Conservation (phyloP, 2,329 filamentous ascomycete species). For the Ascochyta clinopodiicola region DNA sequence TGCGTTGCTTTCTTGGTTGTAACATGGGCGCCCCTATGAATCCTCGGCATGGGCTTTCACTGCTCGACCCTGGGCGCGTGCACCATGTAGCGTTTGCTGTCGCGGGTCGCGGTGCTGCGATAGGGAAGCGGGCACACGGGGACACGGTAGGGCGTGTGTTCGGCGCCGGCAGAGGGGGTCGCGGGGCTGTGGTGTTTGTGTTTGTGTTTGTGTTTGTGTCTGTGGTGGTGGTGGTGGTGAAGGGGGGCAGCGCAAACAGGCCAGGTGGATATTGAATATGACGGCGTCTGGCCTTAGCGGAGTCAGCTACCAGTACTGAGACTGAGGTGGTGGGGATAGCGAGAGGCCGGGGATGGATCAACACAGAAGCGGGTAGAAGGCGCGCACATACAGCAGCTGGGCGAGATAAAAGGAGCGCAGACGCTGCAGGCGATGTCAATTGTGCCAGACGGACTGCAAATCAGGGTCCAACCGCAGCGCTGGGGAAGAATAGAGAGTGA, state of each 20-base stretch:
- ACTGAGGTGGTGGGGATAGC: constrained; percentile 24
- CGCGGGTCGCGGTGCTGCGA: constrained; percentile 7
- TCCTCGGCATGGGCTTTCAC: constrained; percentile 44
- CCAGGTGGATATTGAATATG: constrained; percentile 27
- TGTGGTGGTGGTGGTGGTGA: too few species aligned
- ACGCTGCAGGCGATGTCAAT: constrained; percentile 42
- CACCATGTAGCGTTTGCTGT: constrained; percentile 32
- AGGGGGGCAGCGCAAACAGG: background rate
- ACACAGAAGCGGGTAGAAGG: constrained; percentile 32
- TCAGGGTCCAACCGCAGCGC: constrained; percentile 37
- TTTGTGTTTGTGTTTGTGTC: constrained; percentile 7
- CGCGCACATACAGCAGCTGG: constrained; percentile 38
- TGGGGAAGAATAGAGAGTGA: constrained; percentile 48
- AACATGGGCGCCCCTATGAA: constrained; percentile 54
- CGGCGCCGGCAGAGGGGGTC: constrained; percentile 9
- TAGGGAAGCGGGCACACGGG: constrained; percentile 18
- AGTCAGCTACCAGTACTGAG: constrained; percentile 19
- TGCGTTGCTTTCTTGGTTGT: constrained; percentile 56
- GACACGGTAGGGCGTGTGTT: constrained; percentile 19
- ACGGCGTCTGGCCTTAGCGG: constrained; percentile 21
- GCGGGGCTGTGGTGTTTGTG: background rate
- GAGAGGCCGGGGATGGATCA: constrained; percentile 10
- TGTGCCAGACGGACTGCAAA: constrained; percentile 29
- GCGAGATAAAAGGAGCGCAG: constrained; percentile 29
- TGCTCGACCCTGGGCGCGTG: constrained; percentile 33